Base-by-base conservation (phyloP, 495 filamentous ascomycete species). In the Lophiotrema nucula region DNA sequence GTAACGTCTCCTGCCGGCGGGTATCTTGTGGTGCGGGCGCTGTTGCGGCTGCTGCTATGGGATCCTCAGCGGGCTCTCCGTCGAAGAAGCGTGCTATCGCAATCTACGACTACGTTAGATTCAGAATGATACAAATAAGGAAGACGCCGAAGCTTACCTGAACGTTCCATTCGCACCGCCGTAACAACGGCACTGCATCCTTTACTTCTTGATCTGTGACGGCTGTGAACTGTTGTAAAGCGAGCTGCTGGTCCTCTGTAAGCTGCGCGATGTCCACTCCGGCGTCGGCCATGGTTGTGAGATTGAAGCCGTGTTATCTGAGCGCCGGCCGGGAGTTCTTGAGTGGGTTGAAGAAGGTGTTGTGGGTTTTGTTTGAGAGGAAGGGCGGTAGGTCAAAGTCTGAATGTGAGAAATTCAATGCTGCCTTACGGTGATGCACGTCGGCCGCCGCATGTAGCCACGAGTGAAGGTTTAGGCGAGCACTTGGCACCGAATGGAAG, bases 41-140 rank as follows among this genome's bases (percentile, higher is more conserved):
- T 33, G 84, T 74, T 27, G 81, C 60, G 24, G 84, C 79, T 31
- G 85, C 81, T 61, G 89, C 89, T 4, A 92, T 76, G 4, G 83
- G 86, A 67, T 96, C 70, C n/a, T 67, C 89, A 31, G 88, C 81
- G 3, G 86, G 83, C 73, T 97, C 95, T 47, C 95, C 93, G 69
- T 97, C 93, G 69, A 97, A 98, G 82, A 97, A 97, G 67, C 92
- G 92, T 46, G 93, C 81, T 47, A 98, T 88, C 27, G 93, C 93
- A 59, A 97, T 95, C 87, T 98, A 69, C 11, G 18, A 22, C 53
- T n/a, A 41, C 28, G 50, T 45, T 47, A 46, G 71, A 46, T 72
- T 63, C 38, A 24, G 55, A 49, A 11, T 60, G 18, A 15, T 31
- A 21, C 21, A n/a, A n/a, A n/a, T n/a, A n/a, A n/a, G 23, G 51